Base-by-base conservation (phyloP, 1,284 basidiomycete genomes). In the Farysia itapuensis region DNA sequence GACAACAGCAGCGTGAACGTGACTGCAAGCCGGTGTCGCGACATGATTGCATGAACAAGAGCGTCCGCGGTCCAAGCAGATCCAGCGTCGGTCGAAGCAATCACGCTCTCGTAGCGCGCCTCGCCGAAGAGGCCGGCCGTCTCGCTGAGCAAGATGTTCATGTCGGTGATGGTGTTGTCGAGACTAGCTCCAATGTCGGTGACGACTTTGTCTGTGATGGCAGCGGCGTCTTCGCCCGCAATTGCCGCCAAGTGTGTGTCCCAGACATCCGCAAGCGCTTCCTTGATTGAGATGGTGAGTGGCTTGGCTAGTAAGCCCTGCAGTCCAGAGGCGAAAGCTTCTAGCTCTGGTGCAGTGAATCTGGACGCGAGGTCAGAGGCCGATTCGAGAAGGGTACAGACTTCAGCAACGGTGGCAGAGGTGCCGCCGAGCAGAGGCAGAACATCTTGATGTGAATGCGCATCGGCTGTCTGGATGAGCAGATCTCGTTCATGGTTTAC, bases 371-470 rank as follows among this genome's bases (percentile, higher is more conserved):
- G 48, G 2, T 54, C 43, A 12, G 58, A 51, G 12, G 58, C 51
- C 4, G 58, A 54, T 19, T 61, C 51, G 30, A 56, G 43, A 28
- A 56, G 16, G 5, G 51, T 51, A 18, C 54, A 33, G 4, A 61
- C 58, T 9, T 61, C 58, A 21, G 44, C 58, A 4, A 61, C 58
- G 5, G 58, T 61, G 11, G 51, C 58, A 9, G 58, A 61, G 4
- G 58, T 56, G 18, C 33, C 46, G 28, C 58, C 51, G 1, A 61
- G 41, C 6, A 52, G 46, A 4, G 58, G 58, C 0, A 61, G 43
- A 29, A 61, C 51, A 34, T 48, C 35, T 34, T 51, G 50, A n/a
- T n/a, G n/a, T 4, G 51, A 41, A 12, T 61, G 58, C n/a, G 47
- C 44, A 14, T 56, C 51, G 2, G 58, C 51, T 0, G 58, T 51